Conservation (phyloP, 352 stramenopile species). For the Aphanomyces euteiches region DNA sequence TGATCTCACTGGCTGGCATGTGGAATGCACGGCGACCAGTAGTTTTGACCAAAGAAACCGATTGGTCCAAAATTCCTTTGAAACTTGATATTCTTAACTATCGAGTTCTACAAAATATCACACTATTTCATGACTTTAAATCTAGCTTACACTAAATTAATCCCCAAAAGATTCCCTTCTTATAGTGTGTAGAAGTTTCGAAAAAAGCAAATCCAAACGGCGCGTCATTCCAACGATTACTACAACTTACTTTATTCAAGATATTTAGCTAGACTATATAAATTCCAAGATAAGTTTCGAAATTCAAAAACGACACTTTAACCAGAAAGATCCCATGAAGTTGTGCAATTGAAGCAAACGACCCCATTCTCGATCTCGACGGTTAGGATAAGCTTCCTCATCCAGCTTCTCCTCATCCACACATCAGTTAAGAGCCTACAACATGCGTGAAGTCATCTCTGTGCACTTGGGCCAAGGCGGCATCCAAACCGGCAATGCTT, state of each 20-base stretch:
- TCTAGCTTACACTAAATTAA: background rate
- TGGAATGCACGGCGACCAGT: slow-evolving; percentile 20
- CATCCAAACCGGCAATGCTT: slow-evolving; percentile 83
- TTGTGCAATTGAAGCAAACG: background rate
- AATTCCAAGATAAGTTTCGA: background rate
- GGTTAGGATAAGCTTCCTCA: slow-evolving; percentile 62
- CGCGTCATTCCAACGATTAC: slow-evolving; percentile 2
- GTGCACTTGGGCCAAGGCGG: slow-evolving; percentile 86
- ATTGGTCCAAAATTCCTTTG: slow-evolving; percentile 10
- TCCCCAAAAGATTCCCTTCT: background rate
- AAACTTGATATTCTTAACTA: background rate
- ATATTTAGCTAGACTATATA: background rate
- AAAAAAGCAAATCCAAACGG: background rate
- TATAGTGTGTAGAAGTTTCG: background rate
- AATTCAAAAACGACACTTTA: background rate
- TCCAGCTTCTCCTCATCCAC: slow-evolving; percentile 51
- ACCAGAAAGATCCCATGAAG: background rate
- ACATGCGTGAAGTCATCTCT: slow-evolving; percentile 75
- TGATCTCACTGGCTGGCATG: slow-evolving; percentile 24
- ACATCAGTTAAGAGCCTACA: slow-evolving; percentile 15
- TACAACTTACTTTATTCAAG: background rate
- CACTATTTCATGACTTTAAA: slow-evolving; percentile 8
- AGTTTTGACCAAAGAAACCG: background rate
- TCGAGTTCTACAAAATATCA: background rate
- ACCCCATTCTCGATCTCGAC: slow-evolving; percentile 35